Percentiles rank a stretch among this genome's conserved stretches.
Evolutionary conservation across 805 yeast species (phyloP).

Genomic region (Candida orba): DNA sequence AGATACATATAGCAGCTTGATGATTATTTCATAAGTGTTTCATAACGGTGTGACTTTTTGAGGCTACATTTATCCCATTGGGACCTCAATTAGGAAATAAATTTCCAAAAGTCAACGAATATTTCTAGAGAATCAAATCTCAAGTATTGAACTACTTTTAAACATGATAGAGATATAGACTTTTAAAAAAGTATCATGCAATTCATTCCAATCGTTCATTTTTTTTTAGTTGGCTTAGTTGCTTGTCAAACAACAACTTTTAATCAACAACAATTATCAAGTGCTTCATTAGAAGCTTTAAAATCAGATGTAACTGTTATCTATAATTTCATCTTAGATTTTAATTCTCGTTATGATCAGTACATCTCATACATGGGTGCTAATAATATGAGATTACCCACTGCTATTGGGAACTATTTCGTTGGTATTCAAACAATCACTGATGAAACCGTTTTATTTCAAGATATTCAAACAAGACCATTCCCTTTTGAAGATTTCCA

Average conservation of each 20-base stretch:
- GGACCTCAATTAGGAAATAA: slow-evolving; percentile 10
- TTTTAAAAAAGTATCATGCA: not conserved
- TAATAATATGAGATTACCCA: slow-evolving; percentile 27
- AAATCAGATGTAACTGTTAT: slow-evolving; percentile 15
- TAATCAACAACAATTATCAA: slow-evolving; percentile 8
- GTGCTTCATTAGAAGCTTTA: slow-evolving; percentile 19
- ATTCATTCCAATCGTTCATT: not conserved
- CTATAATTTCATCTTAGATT: slow-evolving; percentile 17
- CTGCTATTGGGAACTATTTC: slow-evolving; percentile 28
- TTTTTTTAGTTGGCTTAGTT: not conserved
- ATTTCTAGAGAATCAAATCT: too few relatives aligned
- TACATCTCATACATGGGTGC: slow-evolving; percentile 19
- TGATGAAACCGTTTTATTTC: slow-evolving; percentile 20
- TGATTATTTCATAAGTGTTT: too few relatives aligned
- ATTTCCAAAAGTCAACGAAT: too few relatives aligned
- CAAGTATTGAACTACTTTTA: too few relatives aligned
- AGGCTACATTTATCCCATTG: slow-evolving; percentile 10
- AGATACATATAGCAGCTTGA: too few relatives aligned
- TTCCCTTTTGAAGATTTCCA: slow-evolving; percentile 32
- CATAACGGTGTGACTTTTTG: slow-evolving; percentile 1
- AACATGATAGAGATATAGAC: not conserved
- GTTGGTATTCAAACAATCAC: slow-evolving; percentile 23
- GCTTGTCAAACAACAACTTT: slow-evolving; percentile 1
- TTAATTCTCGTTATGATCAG: slow-evolving; percentile 11
- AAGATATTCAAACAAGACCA: slow-evolving; percentile 20